Conservation (phyloP, 1,284 basidiomycete species). For the Vanrija humicola region DNA sequence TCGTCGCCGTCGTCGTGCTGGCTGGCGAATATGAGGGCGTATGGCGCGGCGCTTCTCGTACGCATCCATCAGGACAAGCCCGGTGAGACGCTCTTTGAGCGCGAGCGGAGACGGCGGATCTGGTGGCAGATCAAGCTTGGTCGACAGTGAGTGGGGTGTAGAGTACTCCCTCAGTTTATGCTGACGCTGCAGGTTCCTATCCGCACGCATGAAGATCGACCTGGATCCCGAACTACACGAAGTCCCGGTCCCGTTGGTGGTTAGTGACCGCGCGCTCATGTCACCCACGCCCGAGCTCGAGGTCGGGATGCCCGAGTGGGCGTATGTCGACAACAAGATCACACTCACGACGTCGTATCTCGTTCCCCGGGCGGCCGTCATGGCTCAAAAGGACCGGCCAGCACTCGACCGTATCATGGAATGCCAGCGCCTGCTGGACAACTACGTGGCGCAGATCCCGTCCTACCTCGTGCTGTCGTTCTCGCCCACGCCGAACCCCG, state of each 20-base stretch:
- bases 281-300: not conserved
- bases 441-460: not conserved
- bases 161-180: not conserved
- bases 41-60: not conserved
- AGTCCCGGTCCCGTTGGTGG: not conserved
- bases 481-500: not conserved
- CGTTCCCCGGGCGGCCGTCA: not conserved
- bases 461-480: not conserved
- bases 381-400: not conserved
- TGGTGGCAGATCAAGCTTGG: slow-evolving; percentile 1
- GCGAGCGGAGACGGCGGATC: not conserved
- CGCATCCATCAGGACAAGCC: not conserved
- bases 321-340: slow-evolving; percentile 1
- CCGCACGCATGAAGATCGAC: not conserved
- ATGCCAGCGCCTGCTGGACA: not conserved
- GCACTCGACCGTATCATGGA: not conserved
- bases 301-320: slow-evolving; percentile 2
- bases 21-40: not conserved
- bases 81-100: not conserved
- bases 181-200: not conserved
- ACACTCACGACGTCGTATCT: not conserved
- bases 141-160: not conserved
- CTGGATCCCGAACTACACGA: not conserved
- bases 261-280: not conserved
- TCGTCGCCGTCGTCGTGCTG: not conserved